phyloP scores from a whole-genome alignment of 2,329 filamentous ascomycete genomes.

The Penicillium brasilianum region DNA sequence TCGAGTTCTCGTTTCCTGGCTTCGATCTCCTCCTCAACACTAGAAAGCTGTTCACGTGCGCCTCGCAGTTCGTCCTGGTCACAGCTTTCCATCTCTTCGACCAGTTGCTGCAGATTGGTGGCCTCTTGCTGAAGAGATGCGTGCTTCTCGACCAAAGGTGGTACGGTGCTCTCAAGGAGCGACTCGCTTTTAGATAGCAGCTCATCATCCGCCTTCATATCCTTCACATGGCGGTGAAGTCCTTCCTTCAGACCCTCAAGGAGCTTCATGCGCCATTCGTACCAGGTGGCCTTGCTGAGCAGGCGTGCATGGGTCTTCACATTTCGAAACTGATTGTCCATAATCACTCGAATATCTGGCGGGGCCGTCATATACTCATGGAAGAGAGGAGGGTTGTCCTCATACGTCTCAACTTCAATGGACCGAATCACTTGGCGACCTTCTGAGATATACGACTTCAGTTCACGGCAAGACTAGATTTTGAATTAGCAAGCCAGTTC shows the following conservation, averaged over 20 bases:
- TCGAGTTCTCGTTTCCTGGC: slow-evolving; percentile 71
- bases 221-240: slow-evolving; percentile 73
- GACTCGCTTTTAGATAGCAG: slow-evolving; percentile 70
- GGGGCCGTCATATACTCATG: slow-evolving; percentile 87
- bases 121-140: slow-evolving; percentile 67
- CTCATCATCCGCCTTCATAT: slow-evolving; percentile 75
- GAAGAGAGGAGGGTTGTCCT: slow-evolving; percentile 90
- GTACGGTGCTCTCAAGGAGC: slow-evolving; percentile 70
- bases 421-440: slow-evolving; percentile 87
- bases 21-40: slow-evolving; percentile 70
- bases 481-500: slow-evolving; percentile 26
- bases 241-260: slow-evolving; percentile 81
- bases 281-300: slow-evolving; percentile 95
- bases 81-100: slow-evolving; percentile 64
- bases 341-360: slow-evolving; percentile 79
- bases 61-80: slow-evolving; percentile 78
- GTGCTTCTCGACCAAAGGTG: slow-evolving; percentile 65
- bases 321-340: slow-evolving; percentile 98
- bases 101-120: slow-evolving; percentile 71
- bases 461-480: slow-evolving; percentile 77
- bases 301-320: slow-evolving; percentile 91
- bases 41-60: slow-evolving; percentile 70
- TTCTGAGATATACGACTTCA: slow-evolving; percentile 96
- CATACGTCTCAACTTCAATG: slow-evolving; percentile 85
- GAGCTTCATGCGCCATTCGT: slow-evolving; percentile 93